A percentile compares a stretch with the other conserved stretches of the same genome.
phyloP scores from a whole-genome alignment of 1,284 basidiomycete genomes.

The Pseudomicrostroma phylloplanum region DNA sequence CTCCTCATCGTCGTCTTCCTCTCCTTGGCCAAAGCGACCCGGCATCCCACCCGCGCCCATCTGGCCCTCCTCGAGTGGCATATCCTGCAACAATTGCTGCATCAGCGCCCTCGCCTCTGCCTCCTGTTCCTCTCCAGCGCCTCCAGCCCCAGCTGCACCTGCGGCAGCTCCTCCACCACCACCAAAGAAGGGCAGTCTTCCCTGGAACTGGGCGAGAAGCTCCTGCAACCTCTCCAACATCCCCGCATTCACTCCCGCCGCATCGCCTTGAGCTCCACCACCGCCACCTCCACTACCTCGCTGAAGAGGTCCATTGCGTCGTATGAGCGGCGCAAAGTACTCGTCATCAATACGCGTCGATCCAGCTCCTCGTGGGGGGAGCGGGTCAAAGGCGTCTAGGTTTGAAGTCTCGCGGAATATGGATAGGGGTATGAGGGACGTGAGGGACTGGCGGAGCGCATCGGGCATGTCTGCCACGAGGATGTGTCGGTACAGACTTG shows the following conservation, averaged over 20 bases:
- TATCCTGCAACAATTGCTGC: constrained; percentile 3
- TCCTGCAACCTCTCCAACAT: constrained; percentile 8
- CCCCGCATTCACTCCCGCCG: constrained; percentile 9
- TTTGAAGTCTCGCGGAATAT: constrained; percentile 29
- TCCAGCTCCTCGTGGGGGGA: constrained; percentile 26
- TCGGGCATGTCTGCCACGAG: constrained; percentile 47
- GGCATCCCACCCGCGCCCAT: constrained; percentile 6
- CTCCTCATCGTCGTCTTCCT: constrained; percentile 9
- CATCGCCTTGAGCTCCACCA: constrained; percentile 19
- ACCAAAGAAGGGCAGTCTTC: constrained; percentile 13
- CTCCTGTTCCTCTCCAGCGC: neutral
- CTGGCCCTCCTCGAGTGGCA: constrained; percentile 7
- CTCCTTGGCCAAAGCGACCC: constrained; percentile 9
- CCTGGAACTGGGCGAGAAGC: constrained; percentile 20
- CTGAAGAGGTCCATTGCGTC: constrained; percentile 3
- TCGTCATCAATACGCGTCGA: constrained; percentile 39
- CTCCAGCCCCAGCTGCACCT: constrained; percentile 11
- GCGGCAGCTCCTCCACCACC: constrained; percentile 13
- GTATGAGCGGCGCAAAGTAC: constrained; percentile 35
- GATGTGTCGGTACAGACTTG: constrained; percentile 44
- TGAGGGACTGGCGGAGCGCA: constrained; percentile 33
- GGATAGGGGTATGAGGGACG: constrained; percentile 34
- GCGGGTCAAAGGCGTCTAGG: constrained; percentile 44
- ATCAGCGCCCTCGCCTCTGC: constrained; percentile 11
- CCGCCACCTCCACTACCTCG: constrained; percentile 28